phyloP scores from a whole-genome alignment of 352 stramenopile species.

The Phytophthora melonis region DNA sequence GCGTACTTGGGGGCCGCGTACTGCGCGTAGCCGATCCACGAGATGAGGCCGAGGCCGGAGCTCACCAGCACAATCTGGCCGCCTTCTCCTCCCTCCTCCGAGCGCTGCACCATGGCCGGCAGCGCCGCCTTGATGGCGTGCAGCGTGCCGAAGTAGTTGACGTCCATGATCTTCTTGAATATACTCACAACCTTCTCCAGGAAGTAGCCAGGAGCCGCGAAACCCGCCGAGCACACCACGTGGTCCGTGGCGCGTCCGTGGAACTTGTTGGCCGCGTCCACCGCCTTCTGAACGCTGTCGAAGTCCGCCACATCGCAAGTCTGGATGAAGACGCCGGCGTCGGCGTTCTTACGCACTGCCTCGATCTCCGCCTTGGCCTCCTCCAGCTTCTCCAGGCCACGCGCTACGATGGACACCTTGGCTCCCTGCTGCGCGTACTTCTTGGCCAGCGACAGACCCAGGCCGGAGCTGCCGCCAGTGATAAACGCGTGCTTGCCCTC shows the following conservation, averaged over 20 bases:
- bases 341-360: constrained; percentile 38
- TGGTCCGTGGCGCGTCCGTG: constrained; percentile 76
- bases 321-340: constrained; percentile 66
- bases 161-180: constrained; percentile 84
- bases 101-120: constrained; percentile 76
- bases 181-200: constrained; percentile 75
- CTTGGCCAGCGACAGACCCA: constrained; percentile 73
- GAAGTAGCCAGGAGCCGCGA: constrained; percentile 76
- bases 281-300: constrained; percentile 61
- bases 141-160: constrained; percentile 90
- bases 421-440: constrained; percentile 76
- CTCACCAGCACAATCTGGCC: constrained; percentile 80
- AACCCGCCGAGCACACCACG: constrained; percentile 74
- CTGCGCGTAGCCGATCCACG: constrained; percentile 85
- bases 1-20: constrained; percentile 89
- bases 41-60: constrained; percentile 74
- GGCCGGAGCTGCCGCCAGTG: constrained; percentile 73
- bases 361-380: constrained; percentile 73
- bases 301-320: constrained; percentile 81
- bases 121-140: constrained; percentile 85
- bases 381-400: constrained; percentile 65
- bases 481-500: constrained; percentile 87
- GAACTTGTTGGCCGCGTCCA: constrained; percentile 74
- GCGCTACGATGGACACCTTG: constrained; percentile 81
- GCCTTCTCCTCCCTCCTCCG: constrained; percentile 62